These are phyloP conservation scores for Lentinula aciculospora DNA, from an alignment of 768 basidiomycete genomes.

Conservation along the genomic window DNA sequence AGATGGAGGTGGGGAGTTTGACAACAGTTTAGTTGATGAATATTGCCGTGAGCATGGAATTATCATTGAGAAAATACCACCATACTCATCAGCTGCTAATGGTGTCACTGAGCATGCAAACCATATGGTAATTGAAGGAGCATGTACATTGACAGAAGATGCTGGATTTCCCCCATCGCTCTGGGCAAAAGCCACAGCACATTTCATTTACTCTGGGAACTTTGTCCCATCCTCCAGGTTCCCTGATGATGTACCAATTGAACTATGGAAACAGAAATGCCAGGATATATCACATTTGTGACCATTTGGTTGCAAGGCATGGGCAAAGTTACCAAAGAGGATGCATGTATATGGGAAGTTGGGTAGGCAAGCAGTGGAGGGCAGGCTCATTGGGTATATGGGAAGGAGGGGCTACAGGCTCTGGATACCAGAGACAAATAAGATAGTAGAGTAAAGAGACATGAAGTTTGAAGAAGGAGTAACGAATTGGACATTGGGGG, in stretches of 20 bases:
- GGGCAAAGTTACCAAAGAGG: background rate
- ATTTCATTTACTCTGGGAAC: background rate
- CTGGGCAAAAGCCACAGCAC: background rate
- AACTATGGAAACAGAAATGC: background rate
- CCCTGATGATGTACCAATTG: background rate
- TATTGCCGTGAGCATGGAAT: conserved; percentile 18
- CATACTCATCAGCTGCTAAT: conserved; percentile 19
- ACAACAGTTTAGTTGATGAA: conserved; percentile 14
- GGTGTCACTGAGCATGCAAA: conserved; percentile 20
- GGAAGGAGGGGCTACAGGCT: background rate
- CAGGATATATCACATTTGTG: background rate
- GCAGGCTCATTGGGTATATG: background rate
- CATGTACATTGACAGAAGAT: background rate
- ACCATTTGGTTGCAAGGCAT: background rate
- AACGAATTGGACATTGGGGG: no score
- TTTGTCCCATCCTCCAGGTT: background rate
- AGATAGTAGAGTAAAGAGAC: background rate
- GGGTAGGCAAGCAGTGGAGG: background rate
- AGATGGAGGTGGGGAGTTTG: conserved; percentile 24
- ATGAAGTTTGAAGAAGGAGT: background rate
- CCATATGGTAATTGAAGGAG: conserved; percentile 14
- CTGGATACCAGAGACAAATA: background rate
- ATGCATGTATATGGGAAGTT: background rate
- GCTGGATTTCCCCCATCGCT: background rate
- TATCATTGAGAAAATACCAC: conserved; percentile 13